Conservation (phyloP, 2,329 filamentous ascomycete genomes). For the Cercospora zeae-maydis region DNA sequence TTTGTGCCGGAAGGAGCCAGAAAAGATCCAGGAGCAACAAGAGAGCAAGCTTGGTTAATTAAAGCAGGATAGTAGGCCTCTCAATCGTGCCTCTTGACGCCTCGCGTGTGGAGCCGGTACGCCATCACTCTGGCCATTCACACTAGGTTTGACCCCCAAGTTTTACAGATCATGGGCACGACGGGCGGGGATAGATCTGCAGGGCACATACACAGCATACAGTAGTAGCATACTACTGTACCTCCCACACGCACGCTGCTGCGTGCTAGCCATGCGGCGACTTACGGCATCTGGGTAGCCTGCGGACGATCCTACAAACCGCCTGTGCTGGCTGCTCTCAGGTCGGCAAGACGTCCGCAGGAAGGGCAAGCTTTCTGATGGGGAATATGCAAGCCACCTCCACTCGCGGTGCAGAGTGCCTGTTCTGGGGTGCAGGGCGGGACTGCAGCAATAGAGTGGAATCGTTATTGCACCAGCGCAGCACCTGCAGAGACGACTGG, state of each 20-base stretch:
- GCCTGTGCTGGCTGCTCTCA: background rate
- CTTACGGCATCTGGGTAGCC: conserved; percentile 6
- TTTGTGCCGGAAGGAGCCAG: conserved; percentile 1
- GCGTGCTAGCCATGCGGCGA: conserved; percentile 1
- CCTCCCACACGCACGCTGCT: conserved; percentile 2
- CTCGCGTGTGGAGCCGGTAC: conserved; percentile 23
- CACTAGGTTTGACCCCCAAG: conserved; percentile 3
- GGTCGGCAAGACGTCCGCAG: conserved; percentile 10
- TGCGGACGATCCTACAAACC: background rate
- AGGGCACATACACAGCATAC: conserved; percentile 1
- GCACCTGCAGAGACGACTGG: background rate
- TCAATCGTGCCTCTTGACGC: conserved; percentile 9
- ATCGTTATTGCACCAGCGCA: conserved; percentile 11
- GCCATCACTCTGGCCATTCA: conserved; percentile 16
- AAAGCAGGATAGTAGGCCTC: conserved; percentile 14
- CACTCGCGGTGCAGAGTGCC: conserved; percentile 1
- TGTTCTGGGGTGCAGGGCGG: background rate
- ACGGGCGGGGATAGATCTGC: conserved; percentile 15
- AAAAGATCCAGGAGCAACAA: conserved; percentile 10
- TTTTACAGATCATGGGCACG: conserved; percentile 18
- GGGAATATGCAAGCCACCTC: conserved; percentile 3
- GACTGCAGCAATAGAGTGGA: background rate
- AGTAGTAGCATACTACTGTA: background rate
- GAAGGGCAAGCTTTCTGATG: conserved; percentile 1
- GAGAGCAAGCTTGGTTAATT: background rate